These are phyloP conservation scores for Verticillium nonalfalfae DNA, from an alignment of 2,329 filamentous ascomycete genomes.

Conservation along the genomic window DNA sequence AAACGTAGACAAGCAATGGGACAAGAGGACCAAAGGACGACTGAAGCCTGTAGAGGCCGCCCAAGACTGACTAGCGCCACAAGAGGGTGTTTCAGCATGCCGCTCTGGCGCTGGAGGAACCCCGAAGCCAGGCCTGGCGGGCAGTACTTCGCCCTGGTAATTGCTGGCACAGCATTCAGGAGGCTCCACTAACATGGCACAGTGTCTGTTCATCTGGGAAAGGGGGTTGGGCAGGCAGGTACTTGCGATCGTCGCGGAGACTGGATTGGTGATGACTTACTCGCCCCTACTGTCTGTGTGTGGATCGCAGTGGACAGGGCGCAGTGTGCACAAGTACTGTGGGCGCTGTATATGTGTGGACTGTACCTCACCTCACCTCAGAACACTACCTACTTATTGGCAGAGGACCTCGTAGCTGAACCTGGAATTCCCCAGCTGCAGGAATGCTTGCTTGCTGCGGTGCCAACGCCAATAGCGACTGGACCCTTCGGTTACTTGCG, in stretches of 20 bases:
- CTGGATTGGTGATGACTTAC: neutral
- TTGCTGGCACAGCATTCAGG: neutral
- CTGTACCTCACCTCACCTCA: too few relatives aligned
- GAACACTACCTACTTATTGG: too few relatives aligned
- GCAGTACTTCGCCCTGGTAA: neutral
- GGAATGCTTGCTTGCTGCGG: neutral
- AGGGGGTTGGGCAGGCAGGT: neutral
- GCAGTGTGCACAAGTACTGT: neutral
- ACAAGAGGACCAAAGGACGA: neutral
- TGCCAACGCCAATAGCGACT: neutral
- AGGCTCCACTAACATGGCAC: neutral
- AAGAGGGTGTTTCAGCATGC: slow-evolving; percentile 9
- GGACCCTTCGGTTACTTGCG: neutral
- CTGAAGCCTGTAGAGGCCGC: neutral
- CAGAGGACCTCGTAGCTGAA: neutral
- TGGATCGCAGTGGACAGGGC: neutral
- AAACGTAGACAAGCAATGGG: neutral
- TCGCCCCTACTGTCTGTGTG: neutral
- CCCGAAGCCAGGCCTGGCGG: neutral
- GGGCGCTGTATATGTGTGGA: neutral
- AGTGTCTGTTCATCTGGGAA: neutral
- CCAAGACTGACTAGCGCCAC: neutral
- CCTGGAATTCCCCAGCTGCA: neutral
- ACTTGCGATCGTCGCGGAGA: neutral
- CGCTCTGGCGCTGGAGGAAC: neutral